Evolutionary conservation across 305 asterid genomes (phyloP).

Genomic region (Rubia tinctorum): DNA sequence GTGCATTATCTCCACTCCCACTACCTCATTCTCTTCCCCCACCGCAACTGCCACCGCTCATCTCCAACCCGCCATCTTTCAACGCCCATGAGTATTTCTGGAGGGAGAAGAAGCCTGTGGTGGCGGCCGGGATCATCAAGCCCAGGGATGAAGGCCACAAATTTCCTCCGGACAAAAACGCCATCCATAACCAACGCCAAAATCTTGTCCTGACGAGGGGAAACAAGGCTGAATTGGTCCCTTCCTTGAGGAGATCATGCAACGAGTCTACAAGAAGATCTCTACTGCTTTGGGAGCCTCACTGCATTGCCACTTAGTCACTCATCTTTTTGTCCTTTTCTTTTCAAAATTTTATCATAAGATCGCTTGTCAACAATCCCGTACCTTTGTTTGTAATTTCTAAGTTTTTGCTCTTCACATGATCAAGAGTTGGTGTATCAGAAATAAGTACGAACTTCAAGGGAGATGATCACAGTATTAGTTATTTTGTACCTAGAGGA

Average conservation of each 20-base stretch:
- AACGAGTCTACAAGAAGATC: slow-evolving; percentile 31
- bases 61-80: slow-evolving; percentile 25
- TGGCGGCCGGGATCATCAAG: slow-evolving; percentile 10
- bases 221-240: slow-evolving; percentile 22
- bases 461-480: neutral
- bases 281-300: slow-evolving; percentile 29
- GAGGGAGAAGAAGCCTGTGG: slow-evolving; percentile 41
- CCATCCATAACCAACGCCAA: slow-evolving; percentile 11
- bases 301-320: slow-evolving; percentile 29
- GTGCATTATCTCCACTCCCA: slow-evolving; percentile 27
- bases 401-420: slow-evolving; percentile 2
- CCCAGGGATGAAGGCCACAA: neutral
- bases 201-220: slow-evolving; percentile 31
- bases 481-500: neutral
- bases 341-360: neutral
- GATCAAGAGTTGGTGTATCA: slow-evolving; percentile 11
- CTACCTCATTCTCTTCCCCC: slow-evolving; percentile 18
- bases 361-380: neutral
- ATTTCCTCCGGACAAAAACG: no score
- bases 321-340: neutral
- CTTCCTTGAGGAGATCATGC: slow-evolving; percentile 26
- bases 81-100: slow-evolving; percentile 77
- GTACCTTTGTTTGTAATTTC: neutral
- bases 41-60: neutral
- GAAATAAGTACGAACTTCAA: neutral